Evolutionary conservation across 228 moss, liverwort and hornwort species (phyloP), one percentile per base, ranked within the genome.

Genomic region (Sphagnum magellanicum): DNA sequence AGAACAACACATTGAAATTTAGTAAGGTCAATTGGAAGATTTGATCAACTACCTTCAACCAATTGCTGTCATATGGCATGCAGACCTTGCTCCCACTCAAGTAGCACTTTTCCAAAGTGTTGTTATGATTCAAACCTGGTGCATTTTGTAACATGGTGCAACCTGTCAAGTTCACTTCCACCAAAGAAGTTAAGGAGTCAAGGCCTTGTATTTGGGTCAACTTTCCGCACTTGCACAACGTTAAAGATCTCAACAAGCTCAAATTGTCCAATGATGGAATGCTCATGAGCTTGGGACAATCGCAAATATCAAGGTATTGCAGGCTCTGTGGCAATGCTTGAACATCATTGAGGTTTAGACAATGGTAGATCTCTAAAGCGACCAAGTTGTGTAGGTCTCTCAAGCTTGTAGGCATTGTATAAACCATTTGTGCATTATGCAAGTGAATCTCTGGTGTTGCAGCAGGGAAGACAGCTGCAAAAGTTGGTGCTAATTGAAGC

Each of bases 41-140:
- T 3, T 32, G 8, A 8, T 55, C 55, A 55, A 6, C 3, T 16
- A 70, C 69, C 69, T 70, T 60, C 4, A 59, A 70, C 69, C 69
- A 70, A 59, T 59, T 61, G 50, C 16, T 70, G 10, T 70, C 48
- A 16, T 70, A 70, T 48, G 16, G 4, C 15, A 70, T 46, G 9
- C 50, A 47, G 15, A 70, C 50, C 14, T 61, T 60, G 50, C 69
- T 70, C 7, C 69, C 69, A 50, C 50, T 69, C 69, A 69, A 60
- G 50, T 60, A 59, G 10, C 69, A 50, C 15, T 14, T 13, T 12
- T 49, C 5, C 9, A 69, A 4, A 4, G 60, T 50, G 5, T 14
- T 69, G 16, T 15, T 50, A n/a, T 60, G 6, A 14, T 49, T 50
- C 14, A 59, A 0, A 16, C 60, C 59, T n/a, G 48, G 50, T 51